These are phyloP conservation scores for Erythrophleum fordii DNA, from an alignment of 306 rosid species.

Conservation along the genomic window DNA sequence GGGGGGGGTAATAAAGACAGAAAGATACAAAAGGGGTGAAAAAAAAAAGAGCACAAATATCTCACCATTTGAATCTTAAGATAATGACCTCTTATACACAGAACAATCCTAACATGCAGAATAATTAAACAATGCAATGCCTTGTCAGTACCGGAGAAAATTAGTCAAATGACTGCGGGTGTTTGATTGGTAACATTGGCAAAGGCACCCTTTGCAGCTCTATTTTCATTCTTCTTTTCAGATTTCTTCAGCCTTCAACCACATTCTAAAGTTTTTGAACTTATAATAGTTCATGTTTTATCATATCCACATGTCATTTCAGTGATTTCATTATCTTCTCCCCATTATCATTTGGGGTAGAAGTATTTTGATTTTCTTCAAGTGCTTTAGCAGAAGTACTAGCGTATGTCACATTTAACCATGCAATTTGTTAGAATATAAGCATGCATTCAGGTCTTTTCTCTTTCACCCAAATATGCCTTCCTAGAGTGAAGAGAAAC, in stretches of 20 bases:
- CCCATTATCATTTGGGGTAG: conserved; percentile 21
- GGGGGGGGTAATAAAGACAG: neutral
- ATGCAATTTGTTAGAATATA: neutral
- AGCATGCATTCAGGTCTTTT: neutral
- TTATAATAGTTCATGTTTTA: neutral
- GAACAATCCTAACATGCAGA: neutral
- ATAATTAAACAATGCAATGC: neutral
- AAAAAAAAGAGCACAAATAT: neutral
- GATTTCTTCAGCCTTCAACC: conserved; percentile 17
- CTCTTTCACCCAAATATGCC: neutral
- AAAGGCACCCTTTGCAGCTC: conserved; percentile 9
- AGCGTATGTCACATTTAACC: conserved; percentile 15
- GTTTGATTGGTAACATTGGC: neutral
- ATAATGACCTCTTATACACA: neutral
- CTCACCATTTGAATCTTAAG: neutral
- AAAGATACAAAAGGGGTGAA: neutral
- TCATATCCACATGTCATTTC: neutral
- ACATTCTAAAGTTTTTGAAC: conserved; percentile 13
- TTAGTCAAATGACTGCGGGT: conserved; percentile 10
- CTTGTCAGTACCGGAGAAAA: neutral
- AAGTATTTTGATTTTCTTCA: conserved; percentile 21
- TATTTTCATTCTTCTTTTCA: conserved; percentile 22
- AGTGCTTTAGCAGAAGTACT: conserved; percentile 8
- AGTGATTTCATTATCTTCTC: conserved; percentile 20
- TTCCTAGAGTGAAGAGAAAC: neutral